phyloP scores from a whole-genome alignment of 345 rosid species.

The Crucihimalaya himalaica region DNA sequence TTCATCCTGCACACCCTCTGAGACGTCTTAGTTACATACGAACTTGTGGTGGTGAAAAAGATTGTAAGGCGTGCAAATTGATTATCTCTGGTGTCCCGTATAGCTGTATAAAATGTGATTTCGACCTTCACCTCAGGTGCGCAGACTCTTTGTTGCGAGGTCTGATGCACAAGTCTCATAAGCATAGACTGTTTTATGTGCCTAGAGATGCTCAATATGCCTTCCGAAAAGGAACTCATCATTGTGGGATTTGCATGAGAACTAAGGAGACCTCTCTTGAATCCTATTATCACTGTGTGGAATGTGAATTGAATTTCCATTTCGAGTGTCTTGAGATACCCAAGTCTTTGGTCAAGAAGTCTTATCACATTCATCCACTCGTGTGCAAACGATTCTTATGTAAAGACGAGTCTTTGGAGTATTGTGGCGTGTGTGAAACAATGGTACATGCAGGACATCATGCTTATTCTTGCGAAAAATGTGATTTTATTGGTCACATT shows the following conservation, averaged over 20 bases:
- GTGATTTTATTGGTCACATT: slow-evolving; percentile 32
- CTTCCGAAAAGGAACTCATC: background rate
- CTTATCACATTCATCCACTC: slow-evolving; percentile 25
- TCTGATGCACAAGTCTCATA: slow-evolving; percentile 20
- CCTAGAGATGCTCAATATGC: background rate
- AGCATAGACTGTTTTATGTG: slow-evolving; percentile 26
- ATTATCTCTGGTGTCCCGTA: background rate
- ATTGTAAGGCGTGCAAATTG: background rate
- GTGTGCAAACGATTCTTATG: background rate
- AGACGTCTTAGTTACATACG: background rate
- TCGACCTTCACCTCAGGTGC: slow-evolving; percentile 22
- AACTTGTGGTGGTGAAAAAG: background rate
- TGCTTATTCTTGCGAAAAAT: slow-evolving; percentile 22
- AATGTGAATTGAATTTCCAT: slow-evolving; percentile 14
- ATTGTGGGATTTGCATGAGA: background rate
- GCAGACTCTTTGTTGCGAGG: background rate
- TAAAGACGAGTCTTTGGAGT: slow-evolving; percentile 16
- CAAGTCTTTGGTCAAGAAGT: background rate
- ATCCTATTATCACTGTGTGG: slow-evolving; percentile 10
- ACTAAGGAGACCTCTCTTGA: background rate
- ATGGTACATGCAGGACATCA: background rate
- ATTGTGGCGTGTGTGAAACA: slow-evolving; percentile 29
- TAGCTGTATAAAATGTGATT: slow-evolving; percentile 2
- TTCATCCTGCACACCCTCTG: slow-evolving; percentile 24
- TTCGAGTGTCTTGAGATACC: slow-evolving; percentile 29